A percentile compares a stretch with the other conserved stretches of the same genome.
Evolutionary conservation across 305 asterid genomes (phyloP).

Genomic region (Rubia balearica): DNA sequence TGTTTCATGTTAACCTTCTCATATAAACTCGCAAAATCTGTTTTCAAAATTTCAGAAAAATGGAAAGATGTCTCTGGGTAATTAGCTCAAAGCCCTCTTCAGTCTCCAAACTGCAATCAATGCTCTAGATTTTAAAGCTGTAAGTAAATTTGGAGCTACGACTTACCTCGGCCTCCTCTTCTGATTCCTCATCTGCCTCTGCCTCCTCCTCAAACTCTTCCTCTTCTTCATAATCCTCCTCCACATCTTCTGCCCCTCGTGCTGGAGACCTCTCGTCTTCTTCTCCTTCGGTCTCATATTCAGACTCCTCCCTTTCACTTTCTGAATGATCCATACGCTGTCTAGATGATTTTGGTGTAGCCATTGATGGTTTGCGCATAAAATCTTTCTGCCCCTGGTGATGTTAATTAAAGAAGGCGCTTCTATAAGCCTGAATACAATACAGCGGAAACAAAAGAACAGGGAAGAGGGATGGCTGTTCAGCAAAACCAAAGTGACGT

Average conservation of each 20-base stretch:
- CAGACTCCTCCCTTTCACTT: conserved; percentile 89
- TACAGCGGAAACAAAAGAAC: conserved; percentile 5
- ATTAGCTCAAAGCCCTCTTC: conserved; percentile 6
- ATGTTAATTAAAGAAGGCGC: not conserved
- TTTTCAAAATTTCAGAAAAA: not conserved
- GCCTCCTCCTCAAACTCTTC: conserved; percentile 47
- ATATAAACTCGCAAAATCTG: not conserved
- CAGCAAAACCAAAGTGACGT: conserved; percentile 18
- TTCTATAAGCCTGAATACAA: conserved; percentile 3
- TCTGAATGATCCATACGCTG: conserved; percentile 68
- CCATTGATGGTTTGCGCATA: conserved; percentile 27
- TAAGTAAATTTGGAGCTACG: conserved; percentile 11
- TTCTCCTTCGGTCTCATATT: conserved; percentile 94
- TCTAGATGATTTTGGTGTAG: conserved; percentile 61
- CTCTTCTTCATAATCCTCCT: conserved; percentile 50
- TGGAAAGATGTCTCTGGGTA: not conserved
- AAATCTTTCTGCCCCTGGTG: conserved; percentile 1
- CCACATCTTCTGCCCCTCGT: conserved; percentile 53
- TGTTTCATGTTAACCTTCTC: not conserved
- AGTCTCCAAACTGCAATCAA: conserved; percentile 6
- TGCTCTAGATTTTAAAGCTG: conserved; percentile 3
- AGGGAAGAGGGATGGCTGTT: conserved; percentile 7
- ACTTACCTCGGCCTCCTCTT: conserved; percentile 84
- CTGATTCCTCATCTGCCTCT: conserved; percentile 69
- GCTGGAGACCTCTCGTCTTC: conserved; percentile 59